Evolutionary conservation across 208 protist species (phyloP).

Genomic region (Trichomonas vaginalis): DNA sequence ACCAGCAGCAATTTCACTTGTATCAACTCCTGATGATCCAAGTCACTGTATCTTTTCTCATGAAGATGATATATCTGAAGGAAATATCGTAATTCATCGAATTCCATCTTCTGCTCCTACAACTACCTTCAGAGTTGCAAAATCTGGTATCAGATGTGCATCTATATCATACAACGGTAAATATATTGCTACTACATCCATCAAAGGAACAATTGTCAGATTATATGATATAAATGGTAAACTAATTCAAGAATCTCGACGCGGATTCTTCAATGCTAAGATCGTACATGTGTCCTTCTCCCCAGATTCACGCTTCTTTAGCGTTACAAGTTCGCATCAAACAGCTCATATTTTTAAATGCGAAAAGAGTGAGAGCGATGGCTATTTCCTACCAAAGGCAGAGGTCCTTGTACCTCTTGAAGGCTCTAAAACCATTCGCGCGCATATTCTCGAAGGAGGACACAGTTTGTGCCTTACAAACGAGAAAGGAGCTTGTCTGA

Average conservation of each 20-base stretch:
- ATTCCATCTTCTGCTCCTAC: background rate
- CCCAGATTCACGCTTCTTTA: background rate
- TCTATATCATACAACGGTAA: background rate
- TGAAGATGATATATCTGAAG: background rate
- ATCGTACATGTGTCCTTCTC: slow-evolving; percentile 12
- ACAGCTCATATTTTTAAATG: background rate
- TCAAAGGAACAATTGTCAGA: background rate
- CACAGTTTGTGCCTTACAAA: background rate
- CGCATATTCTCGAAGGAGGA: background rate
- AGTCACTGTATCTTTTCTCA: background rate
- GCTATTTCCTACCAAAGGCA: background rate
- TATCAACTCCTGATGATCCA: background rate
- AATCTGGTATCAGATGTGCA: background rate
- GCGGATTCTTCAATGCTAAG: background rate
- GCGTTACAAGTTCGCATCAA: background rate
- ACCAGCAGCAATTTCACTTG: background rate
- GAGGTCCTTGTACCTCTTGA: background rate
- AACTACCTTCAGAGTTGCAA: background rate
- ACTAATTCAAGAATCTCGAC: background rate
- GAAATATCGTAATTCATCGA: background rate
- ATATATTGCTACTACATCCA: background rate
- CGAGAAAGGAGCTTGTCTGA: background rate
- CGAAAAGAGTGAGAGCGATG: background rate
- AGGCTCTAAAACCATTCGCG: background rate
- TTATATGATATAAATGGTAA: background rate